Conservation (phyloP, 1,284 basidiomycete species). For the Austropuccinia psidii region DNA sequence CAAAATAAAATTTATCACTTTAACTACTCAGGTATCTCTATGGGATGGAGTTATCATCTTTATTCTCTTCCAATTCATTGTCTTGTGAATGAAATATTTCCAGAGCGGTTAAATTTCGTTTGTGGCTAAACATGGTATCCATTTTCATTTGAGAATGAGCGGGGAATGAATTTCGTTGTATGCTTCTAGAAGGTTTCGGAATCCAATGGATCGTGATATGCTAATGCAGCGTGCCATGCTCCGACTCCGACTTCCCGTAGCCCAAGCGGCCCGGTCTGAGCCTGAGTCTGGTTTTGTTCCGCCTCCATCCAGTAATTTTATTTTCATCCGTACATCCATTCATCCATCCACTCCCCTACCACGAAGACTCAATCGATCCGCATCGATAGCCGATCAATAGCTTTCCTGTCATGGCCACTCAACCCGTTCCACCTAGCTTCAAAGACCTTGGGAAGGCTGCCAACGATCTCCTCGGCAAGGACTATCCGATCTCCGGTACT, state of each 20-base stretch:
- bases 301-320: background rate
- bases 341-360: background rate
- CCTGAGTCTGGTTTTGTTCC: background rate
- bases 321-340: background rate
- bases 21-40: too few species aligned
- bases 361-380: background rate
- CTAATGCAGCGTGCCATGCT: background rate
- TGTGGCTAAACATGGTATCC: too few species aligned
- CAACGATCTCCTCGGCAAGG: constrained; percentile 86
- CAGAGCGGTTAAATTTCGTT: too few species aligned
- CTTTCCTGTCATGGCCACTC: constrained; percentile 18
- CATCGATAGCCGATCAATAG: too few species aligned
- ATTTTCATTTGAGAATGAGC: too few species aligned
- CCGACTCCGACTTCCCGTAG: background rate
- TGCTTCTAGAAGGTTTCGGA: too few species aligned
- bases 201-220: too few species aligned
- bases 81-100: too few species aligned
- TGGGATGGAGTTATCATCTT: too few species aligned
- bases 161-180: too few species aligned
- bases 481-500: constrained; percentile 75
- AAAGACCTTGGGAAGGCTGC: constrained; percentile 71
- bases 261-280: background rate
- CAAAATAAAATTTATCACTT: too few species aligned
- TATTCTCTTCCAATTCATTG: too few species aligned
- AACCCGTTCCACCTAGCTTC: constrained; percentile 34